These are phyloP conservation scores for Acer saccharum DNA, from an alignment of 345 rosid genomes.

Conservation along the genomic window DNA sequence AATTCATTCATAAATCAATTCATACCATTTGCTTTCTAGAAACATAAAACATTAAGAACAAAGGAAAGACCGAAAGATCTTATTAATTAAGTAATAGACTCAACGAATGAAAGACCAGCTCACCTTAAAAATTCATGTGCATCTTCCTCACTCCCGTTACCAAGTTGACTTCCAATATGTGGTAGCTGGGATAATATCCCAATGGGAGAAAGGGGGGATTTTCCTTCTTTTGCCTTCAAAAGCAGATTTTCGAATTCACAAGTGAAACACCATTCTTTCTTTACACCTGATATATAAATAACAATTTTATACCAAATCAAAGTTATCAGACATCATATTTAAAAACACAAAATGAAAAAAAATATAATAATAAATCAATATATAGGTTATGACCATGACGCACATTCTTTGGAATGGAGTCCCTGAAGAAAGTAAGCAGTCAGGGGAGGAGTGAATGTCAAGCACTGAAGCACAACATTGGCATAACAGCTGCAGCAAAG, in stretches of 20 bases:
- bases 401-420: conserved; percentile 81
- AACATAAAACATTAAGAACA: conserved; percentile 10
- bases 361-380: background rate
- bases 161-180: conserved; percentile 72
- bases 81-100: background rate
- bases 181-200: conserved; percentile 72
- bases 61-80: background rate
- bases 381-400: conserved; percentile 26
- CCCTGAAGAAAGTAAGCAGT: conserved; percentile 85
- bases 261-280: conserved; percentile 82
- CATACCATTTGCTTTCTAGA: background rate
- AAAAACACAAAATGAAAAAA: conserved; percentile 4
- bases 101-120: conserved; percentile 17
- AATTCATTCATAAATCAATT: conserved; percentile 17
- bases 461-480: conserved; percentile 88
- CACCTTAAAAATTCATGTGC: conserved; percentile 99
- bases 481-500: conserved; percentile 89
- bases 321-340: conserved; percentile 10
- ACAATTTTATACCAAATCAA: conserved; percentile 15
- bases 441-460: conserved; percentile 91
- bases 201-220: conserved; percentile 70
- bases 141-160: conserved; percentile 92
- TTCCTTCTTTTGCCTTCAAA: conserved; percentile 71
- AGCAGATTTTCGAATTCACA: conserved; percentile 84
- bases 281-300: conserved; percentile 53